Conservation (phyloP, 208 protist species). For the Leishmania lainsoni region DNA sequence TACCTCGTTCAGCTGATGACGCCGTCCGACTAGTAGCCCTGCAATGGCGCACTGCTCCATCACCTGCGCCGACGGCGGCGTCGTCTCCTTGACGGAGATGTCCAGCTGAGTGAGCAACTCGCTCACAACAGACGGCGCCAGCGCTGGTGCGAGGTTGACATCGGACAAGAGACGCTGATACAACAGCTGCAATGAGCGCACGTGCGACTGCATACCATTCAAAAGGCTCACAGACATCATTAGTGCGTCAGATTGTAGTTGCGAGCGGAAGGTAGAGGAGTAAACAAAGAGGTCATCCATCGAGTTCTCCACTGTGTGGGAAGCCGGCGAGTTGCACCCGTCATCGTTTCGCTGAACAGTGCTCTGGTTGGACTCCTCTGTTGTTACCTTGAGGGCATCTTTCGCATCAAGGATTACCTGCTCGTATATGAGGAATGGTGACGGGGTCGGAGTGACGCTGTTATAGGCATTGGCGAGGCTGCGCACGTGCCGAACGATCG, state of each 20-base stretch:
- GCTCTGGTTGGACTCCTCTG: constrained; percentile 31
- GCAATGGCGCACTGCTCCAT: constrained; percentile 56
- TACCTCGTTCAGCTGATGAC: constrained; percentile 61
- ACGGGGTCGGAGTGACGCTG: constrained; percentile 41
- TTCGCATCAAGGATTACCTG: constrained; percentile 50
- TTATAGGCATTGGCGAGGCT: constrained; percentile 65
- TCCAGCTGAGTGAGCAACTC: constrained; percentile 36
- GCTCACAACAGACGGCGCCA: constrained; percentile 31
- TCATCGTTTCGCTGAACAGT: constrained; percentile 17
- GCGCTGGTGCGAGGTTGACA: constrained; percentile 31
- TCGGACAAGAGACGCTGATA: constrained; percentile 33
- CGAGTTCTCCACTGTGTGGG: constrained; percentile 16
- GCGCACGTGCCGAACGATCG: constrained; percentile 67
- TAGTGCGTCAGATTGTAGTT: constrained; percentile 35
- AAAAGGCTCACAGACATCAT: constrained; percentile 37
- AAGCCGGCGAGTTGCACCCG: constrained; percentile 9
- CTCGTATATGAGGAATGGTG: constrained; percentile 76
- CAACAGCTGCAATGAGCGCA: constrained; percentile 33
- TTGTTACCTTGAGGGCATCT: constrained; percentile 19
- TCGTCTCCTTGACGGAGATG: constrained; percentile 26
- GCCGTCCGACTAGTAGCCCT: constrained; percentile 57
- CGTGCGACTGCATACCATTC: constrained; percentile 25
- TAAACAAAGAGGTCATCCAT: constrained; percentile 30
- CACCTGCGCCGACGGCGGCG: constrained; percentile 28
- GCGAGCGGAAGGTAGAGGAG: constrained; percentile 32